A percentile compares a stretch with the other conserved stretches of the same genome.
phyloP scores from a whole-genome alignment of 345 rosid species.

The Clausena lansium region DNA sequence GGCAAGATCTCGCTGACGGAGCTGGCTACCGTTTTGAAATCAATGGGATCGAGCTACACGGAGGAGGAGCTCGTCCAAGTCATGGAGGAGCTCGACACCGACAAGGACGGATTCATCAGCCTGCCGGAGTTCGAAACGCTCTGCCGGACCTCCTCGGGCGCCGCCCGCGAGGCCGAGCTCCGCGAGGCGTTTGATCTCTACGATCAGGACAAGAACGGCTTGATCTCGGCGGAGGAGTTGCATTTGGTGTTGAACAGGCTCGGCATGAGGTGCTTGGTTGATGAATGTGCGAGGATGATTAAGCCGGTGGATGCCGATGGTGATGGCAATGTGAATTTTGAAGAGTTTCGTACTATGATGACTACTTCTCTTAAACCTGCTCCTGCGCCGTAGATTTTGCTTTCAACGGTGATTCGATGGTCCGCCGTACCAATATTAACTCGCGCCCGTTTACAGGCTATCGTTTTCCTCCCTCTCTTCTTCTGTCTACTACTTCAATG shows the following conservation, averaged over 20 bases:
- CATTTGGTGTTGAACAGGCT: slow-evolving; percentile 64
- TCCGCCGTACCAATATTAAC: neutral
- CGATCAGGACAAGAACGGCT: slow-evolving; percentile 75
- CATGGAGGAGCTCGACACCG: slow-evolving; percentile 72
- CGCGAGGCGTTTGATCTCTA: slow-evolving; percentile 90
- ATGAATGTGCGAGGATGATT: slow-evolving; percentile 73
- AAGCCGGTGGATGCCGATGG: slow-evolving; percentile 74
- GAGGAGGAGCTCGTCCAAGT: slow-evolving; percentile 49
- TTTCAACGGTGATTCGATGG: neutral
- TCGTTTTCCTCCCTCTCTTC: no score
- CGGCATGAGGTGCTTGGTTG: slow-evolving; percentile 59
- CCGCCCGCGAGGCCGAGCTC: slow-evolving; percentile 43
- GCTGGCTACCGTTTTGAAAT: slow-evolving; percentile 58
- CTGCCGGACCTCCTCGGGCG: slow-evolving; percentile 48
- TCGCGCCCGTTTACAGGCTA: neutral
- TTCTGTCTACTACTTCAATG: no score
- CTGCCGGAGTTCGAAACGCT: slow-evolving; percentile 59
- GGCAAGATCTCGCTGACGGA: slow-evolving; percentile 82
- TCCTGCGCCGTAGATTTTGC: neutral
- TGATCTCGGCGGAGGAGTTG: slow-evolving; percentile 68
- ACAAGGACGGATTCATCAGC: slow-evolving; percentile 72
- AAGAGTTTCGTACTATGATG: slow-evolving; percentile 89
- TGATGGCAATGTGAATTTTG: slow-evolving; percentile 76
- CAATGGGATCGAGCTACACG: slow-evolving; percentile 57
- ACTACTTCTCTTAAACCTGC: neutral